Percentiles rank a stretch among this genome's conserved stretches.
phyloP scores from a whole-genome alignment of 208 protist genomes.

The Leishmania tropica region DNA sequence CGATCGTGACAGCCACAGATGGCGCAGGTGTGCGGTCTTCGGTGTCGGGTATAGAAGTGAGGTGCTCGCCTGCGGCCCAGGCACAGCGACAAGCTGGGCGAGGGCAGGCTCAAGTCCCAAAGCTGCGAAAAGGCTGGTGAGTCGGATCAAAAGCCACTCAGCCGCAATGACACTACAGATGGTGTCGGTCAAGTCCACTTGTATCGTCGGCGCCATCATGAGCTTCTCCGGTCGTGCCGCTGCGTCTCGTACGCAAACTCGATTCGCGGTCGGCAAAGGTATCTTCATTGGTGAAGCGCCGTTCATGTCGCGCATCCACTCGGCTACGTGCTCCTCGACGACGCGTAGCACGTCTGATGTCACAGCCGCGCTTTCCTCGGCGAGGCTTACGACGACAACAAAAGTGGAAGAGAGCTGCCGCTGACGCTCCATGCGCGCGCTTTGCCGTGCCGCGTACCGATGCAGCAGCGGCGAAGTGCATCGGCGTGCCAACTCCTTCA shows the following conservation, averaged over 20 bases:
- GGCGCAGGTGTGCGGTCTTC: not conserved
- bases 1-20: not conserved
- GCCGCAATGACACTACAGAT: constrained; percentile 24
- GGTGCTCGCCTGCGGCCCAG: not conserved
- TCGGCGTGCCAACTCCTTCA: not conserved
- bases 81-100: constrained; percentile 22
- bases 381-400: constrained; percentile 11
- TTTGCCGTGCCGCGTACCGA: not conserved
- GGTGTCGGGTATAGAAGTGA: constrained; percentile 24
- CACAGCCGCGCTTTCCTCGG: not conserved
- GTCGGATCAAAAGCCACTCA: constrained; percentile 28
- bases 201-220: not conserved
- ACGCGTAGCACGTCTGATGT: not conserved
- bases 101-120: constrained; percentile 8
- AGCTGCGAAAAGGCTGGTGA: constrained; percentile 11
- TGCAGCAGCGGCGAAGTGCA: not conserved
- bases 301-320: constrained; percentile 4
- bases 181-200: constrained; percentile 20
- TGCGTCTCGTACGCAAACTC: constrained; percentile 9
- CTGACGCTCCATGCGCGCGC: constrained; percentile 1
- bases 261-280: constrained; percentile 1
- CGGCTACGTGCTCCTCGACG: not conserved
- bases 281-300: not conserved
- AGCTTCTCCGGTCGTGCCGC: not conserved
- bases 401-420: constrained; percentile 20